Base-by-base conservation (phyloP, 345 rosid genomes). In the Aethionema arabicum region DNA sequence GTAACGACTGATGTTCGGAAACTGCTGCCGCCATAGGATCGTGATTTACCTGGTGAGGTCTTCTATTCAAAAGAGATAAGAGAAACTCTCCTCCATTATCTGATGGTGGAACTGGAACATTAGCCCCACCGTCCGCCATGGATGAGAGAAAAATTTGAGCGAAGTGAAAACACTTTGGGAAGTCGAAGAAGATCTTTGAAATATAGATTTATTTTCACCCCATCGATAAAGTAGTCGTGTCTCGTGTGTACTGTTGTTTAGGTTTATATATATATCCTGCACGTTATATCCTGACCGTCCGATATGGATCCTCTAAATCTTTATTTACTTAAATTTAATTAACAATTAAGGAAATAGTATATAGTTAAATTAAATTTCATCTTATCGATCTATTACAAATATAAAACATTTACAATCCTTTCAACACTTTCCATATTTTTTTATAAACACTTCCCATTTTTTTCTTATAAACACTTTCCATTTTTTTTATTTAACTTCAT, bases 81-180 rank as follows among this genome's bases (percentile, higher is more conserved):
- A 93, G 80, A 55, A 73, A 87, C 45, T 90, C 96, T 4, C 99
- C 99, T 63, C 88, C 97, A 59, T 67, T 76, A 1, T 69, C 54
- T 10, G 77, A 52, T 6, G 78, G 81, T 32, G 78, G 73, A 57
- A 71, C 70, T 37, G 83, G 80, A 73, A 68, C 63, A 38, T 82
- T 78, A 9, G 72, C 85, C 39, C 88, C 86, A 57, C 83, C 83
- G 61, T 85, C 77, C 57, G 78, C 38, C 96, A 88, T 88, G 46
- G 70, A 12, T 6, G 2, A 59, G 59, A 51, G 60, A 14, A 32
- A 61, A 47, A 14, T 7, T 33, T 49, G 35, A 29, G 47, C 38
- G 56, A 16, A 51, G 46, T 32, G 59, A 43, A n/a, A 43, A 35
- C 38, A 35, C 38, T 67, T 53, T 35, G 27, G 8, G 7, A 54